phyloP scores from a whole-genome alignment of 176 grass and related monocot genomes.

The Saccharum spontaneum region DNA sequence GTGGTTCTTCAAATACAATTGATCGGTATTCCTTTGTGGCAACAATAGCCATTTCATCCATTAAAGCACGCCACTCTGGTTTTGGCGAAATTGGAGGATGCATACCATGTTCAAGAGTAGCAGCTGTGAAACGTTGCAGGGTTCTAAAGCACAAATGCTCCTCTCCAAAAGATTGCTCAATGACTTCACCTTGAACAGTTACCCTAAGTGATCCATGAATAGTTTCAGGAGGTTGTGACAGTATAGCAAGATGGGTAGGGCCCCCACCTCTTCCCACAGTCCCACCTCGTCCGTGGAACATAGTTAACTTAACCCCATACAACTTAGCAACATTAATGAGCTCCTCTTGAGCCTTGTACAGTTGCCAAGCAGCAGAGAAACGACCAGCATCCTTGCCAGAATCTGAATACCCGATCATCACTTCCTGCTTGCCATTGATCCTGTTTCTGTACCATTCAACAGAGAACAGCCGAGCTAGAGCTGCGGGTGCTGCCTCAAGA shows the following conservation, averaged over 20 bases:
- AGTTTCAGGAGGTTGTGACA: conserved; percentile 93
- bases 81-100: conserved; percentile 81
- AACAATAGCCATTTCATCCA: conserved; percentile 89
- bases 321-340: conserved; percentile 85
- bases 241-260: conserved; percentile 92
- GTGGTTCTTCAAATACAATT: conserved; percentile 82
- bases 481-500: conserved; percentile 76
- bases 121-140: conserved; percentile 89
- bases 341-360: conserved; percentile 90
- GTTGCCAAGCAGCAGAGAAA: conserved; percentile 86
- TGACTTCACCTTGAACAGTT: conserved; percentile 96
- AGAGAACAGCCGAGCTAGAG: conserved; percentile 74
- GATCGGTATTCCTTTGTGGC: conserved; percentile 91
- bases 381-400: conserved; percentile 95
- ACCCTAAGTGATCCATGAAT: conserved; percentile 91
- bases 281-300: conserved; percentile 94
- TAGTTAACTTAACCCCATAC: conserved; percentile 81
- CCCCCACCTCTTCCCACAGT: conserved; percentile 97
- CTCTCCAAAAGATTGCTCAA: conserved; percentile 95
- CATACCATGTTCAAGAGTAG: conserved; percentile 98
- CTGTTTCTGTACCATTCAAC: conserved; percentile 89
- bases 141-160: conserved; percentile 97
- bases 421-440: conserved; percentile 89
- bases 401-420: conserved; percentile 98
- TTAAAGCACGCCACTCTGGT: conserved; percentile 80